These are phyloP conservation scores for Dissophora ornata DNA, from an alignment of 192 early-diverging fungal genomes.

Conservation along the genomic window DNA sequence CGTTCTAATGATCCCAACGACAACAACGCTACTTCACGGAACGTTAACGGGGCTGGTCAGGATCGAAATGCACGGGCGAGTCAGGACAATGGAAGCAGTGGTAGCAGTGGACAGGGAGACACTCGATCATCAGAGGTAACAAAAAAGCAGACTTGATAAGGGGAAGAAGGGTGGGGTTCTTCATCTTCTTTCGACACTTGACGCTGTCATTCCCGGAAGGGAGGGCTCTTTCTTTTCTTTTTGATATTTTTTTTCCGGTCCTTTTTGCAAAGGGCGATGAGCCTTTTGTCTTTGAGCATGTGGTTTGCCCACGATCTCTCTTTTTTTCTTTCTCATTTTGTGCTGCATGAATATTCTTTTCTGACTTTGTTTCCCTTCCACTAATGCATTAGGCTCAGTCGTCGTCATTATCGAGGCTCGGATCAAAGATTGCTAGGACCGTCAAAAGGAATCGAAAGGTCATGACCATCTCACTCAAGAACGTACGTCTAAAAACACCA, in stretches of 20 bases:
- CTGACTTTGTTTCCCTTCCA: too few species aligned
- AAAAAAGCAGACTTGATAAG: too few species aligned
- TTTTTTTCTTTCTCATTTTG: not conserved
- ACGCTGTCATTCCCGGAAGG: too few species aligned
- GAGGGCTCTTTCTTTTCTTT: not conserved
- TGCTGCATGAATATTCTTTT: too few species aligned
- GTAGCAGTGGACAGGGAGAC: constrained; percentile 10
- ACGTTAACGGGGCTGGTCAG: constrained; percentile 4
- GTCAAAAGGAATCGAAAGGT: constrained; percentile 59
- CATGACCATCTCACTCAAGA: constrained; percentile 71
- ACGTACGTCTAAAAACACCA: constrained; percentile 52
- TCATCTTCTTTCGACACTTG: not conserved
- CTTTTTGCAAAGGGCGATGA: too few species aligned
- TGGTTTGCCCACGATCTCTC: not conserved
- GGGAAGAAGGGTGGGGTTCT: too few species aligned
- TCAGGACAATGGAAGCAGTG: constrained; percentile 5
- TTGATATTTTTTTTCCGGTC: not conserved
- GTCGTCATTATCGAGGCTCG: constrained; percentile 49
- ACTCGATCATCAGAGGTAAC: constrained; percentile 42
- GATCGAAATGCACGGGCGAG: constrained; percentile 21
- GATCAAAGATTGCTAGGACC: constrained; percentile 51
- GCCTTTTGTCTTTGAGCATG: too few species aligned
- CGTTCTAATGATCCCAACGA: constrained; percentile 8
- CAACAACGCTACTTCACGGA: not conserved
- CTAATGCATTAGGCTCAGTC: too few species aligned